These are phyloP conservation scores for Aristolochia fimbriata DNA, from an alignment of 164 flowering plant genomes.

Conservation along the genomic window DNA sequence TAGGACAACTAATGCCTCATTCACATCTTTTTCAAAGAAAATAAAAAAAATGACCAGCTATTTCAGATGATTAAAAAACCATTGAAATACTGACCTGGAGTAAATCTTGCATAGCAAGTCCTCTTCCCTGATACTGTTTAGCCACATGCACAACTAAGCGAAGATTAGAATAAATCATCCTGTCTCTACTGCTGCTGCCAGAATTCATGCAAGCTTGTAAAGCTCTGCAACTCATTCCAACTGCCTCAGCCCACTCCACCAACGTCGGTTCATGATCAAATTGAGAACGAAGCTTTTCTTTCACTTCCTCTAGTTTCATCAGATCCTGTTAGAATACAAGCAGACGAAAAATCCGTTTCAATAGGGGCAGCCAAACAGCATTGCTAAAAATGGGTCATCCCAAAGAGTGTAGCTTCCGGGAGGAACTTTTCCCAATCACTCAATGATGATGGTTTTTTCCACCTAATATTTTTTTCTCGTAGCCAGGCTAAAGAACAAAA, in stretches of 20 bases:
- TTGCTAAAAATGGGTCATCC: too few relatives aligned
- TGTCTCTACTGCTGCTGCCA: constrained; percentile 58
- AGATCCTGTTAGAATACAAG: constrained; percentile 37
- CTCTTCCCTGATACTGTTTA: constrained; percentile 67
- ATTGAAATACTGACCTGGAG: constrained; percentile 50
- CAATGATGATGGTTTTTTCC: neutral
- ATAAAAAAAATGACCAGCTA: neutral
- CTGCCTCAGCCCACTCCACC: constrained; percentile 79
- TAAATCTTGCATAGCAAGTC: constrained; percentile 71
- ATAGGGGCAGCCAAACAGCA: neutral
- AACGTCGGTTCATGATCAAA: constrained; percentile 74
- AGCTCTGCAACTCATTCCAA: constrained; percentile 45
- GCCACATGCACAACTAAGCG: constrained; percentile 91
- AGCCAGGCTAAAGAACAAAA: neutral
- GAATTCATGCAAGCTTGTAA: constrained; percentile 41
- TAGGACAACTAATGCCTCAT: too few relatives aligned
- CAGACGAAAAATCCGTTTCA: constrained; percentile 4
- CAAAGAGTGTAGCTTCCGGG: too few relatives aligned
- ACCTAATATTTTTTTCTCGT: neutral
- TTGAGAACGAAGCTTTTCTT: constrained; percentile 50
- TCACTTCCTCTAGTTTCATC: constrained; percentile 52
- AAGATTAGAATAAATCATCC: constrained; percentile 63
- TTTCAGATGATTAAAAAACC: neutral
- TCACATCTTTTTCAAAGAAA: neutral
- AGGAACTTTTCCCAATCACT: too few relatives aligned